Conservation (phyloP, 257 asterid species). For the Capsicum baccatum region DNA sequence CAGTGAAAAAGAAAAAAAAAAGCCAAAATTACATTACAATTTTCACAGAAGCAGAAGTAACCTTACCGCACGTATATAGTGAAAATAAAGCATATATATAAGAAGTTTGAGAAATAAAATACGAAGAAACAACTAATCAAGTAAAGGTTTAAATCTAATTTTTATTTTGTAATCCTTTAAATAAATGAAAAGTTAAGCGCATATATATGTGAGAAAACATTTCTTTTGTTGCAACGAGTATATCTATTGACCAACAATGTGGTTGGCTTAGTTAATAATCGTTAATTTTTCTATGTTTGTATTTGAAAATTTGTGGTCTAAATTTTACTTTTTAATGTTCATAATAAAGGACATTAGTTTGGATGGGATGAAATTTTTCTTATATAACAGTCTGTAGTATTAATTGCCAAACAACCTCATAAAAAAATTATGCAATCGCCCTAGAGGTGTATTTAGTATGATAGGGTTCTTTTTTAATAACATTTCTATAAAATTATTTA, state of each 20-base stretch:
- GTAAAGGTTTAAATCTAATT: too few species aligned
- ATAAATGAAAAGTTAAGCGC: not conserved
- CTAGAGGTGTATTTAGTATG: not conserved
- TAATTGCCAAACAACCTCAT: not conserved
- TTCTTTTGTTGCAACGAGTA: not conserved
- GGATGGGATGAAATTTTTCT: too few species aligned
- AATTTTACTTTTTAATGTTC: not conserved
- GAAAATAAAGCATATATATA: too few species aligned
- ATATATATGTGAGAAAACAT: not conserved
- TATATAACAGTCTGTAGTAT: too few species aligned
- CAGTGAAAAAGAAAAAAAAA: too few species aligned
- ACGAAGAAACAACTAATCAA: too few species aligned
- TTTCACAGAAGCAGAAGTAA: too few species aligned
- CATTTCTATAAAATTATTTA: not conserved
- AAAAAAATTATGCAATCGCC: not conserved
- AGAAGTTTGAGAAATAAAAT: too few species aligned
- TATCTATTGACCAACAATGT: not conserved
- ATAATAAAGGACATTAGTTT: too few species aligned
- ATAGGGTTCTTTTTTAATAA: not conserved
- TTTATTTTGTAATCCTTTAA: not conserved
- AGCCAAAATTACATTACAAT: too few species aligned
- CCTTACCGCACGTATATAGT: too few species aligned
- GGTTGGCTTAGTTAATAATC: not conserved
- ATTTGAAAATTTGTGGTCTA: not conserved
- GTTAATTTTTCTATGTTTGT: not conserved